Evolutionary conservation across 345 rosid species (phyloP).

Genomic region (Populus euphratica): DNA sequence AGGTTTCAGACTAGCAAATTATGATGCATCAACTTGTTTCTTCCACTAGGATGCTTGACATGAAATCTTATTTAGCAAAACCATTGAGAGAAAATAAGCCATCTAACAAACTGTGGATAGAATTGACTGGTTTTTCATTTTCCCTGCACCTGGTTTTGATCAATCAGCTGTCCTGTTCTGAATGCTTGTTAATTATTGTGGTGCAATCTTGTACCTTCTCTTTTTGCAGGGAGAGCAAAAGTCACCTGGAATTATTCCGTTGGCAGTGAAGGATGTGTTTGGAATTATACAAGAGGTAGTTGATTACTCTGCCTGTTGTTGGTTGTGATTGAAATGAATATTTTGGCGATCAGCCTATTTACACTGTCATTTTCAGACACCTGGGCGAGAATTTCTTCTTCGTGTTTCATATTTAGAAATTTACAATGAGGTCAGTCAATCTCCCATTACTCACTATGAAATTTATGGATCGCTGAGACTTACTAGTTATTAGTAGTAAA

Average conservation of each 20-base stretch:
- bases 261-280: slow-evolving; percentile 93
- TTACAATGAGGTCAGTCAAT: slow-evolving; percentile 74
- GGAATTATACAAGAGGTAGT: slow-evolving; percentile 92
- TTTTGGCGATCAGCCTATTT: slow-evolving; percentile 8
- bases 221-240: slow-evolving; percentile 80
- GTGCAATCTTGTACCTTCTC: slow-evolving; percentile 1
- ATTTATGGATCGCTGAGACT: neutral
- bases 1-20: neutral
- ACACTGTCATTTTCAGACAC: slow-evolving; percentile 55
- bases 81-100: neutral
- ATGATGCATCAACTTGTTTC: neutral
- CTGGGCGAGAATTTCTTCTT: slow-evolving; percentile 85
- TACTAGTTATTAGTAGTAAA: too few relatives aligned
- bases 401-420: slow-evolving; percentile 97
- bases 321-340: neutral
- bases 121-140: neutral
- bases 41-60: neutral
- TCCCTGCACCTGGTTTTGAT: neutral
- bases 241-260: slow-evolving; percentile 89
- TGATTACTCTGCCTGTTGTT: slow-evolving; percentile 1
- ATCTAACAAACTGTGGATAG: neutral
- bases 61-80: neutral
- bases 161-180: neutral
- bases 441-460: neutral
- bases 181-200: neutral